Percentiles rank a stretch among this genome's conserved stretches.
Conservation (phyloP, 106 monocot genomes). For the Acorus calamus region DNA sequence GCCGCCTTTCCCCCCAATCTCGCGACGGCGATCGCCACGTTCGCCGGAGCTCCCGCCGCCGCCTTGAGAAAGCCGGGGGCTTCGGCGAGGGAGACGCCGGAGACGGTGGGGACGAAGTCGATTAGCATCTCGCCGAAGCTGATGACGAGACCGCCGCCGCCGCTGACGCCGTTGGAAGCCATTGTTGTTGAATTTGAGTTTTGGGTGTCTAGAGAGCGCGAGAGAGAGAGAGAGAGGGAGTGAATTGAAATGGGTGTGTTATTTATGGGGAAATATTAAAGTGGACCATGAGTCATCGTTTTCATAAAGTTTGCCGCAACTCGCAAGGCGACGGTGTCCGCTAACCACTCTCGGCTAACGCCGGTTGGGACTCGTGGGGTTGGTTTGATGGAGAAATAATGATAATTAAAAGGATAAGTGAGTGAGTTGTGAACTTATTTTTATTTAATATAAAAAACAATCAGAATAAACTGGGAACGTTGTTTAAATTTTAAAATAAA, state of each 20-base stretch:
- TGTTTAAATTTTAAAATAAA: too few relatives aligned
- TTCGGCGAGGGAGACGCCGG: conserved; percentile 21
- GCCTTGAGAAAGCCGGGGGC: conserved; percentile 27
- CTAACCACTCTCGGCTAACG: too few relatives aligned
- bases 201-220: background rate
- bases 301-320: too few relatives aligned
- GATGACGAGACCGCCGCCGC: background rate
- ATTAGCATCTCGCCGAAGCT: conserved; percentile 33
- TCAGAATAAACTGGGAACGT: too few relatives aligned
- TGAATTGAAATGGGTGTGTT: background rate
- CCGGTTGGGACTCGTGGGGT: too few relatives aligned
- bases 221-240: background rate
- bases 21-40: conserved; percentile 23
- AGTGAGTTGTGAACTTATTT: too few relatives aligned
- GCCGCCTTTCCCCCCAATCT: conserved; percentile 18
- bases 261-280: too few relatives aligned
- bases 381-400: too few relatives aligned
- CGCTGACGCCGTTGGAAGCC: background rate
- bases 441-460: too few relatives aligned
- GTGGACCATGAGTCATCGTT: too few relatives aligned
- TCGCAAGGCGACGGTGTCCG: too few relatives aligned
- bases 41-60: conserved; percentile 24
- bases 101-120: conserved; percentile 23
- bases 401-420: too few relatives aligned
- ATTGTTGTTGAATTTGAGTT: background rate